Evolutionary conservation across 208 protist genomes (phyloP), one percentile per base, ranked within the genome.

Genomic region (Wallacemonas sp.): DNA sequence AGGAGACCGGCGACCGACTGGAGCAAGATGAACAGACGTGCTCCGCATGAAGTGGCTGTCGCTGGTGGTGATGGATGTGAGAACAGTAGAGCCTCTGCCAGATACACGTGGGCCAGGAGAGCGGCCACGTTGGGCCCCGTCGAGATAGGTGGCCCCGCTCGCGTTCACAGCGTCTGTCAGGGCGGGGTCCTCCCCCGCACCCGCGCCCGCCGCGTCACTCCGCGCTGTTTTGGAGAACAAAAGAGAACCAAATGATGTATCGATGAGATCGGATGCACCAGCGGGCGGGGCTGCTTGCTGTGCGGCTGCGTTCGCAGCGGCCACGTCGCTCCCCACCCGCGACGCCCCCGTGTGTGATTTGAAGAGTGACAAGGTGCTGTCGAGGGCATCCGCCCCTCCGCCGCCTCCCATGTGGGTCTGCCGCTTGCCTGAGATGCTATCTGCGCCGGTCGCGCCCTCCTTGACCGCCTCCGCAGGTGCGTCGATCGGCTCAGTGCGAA

Each of bases 401-500:
- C 14, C 14, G 36, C n/a, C 36, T 41, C 36, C 9, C 36, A 41
- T 6, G 9, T 14, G 36, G 6, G 36, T 17, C 36, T 14, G 36
- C 36, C 14, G 36, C 36, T 6, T 14, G 36, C 36, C 9, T 41
- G 9, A 41, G 36, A 14, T 14, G 9, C 36, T 41, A 4, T 21
- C 42, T n/a, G 59, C 5, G 31, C 26, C 14, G 59, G 59, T 3
- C 17, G 26, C 42, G 36, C 8, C 11, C n/a, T 38, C 9, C n/a
- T 15, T 8, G 59, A 51, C 14, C n/a, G 5, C 8, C 9, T 6
- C 36, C 9, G 36, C 36, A 19, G 30, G 8, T 75, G 17, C 58
- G 59, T 75, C 56, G 17, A 63, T 60, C 55, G 46, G 58, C 67
- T 88, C 82, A 21, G 88, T 89, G 44, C 77, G 72, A 41, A 88